Conservation (phyloP, 1,284 basidiomycete genomes). For the Moesziomyces aphidis region DNA sequence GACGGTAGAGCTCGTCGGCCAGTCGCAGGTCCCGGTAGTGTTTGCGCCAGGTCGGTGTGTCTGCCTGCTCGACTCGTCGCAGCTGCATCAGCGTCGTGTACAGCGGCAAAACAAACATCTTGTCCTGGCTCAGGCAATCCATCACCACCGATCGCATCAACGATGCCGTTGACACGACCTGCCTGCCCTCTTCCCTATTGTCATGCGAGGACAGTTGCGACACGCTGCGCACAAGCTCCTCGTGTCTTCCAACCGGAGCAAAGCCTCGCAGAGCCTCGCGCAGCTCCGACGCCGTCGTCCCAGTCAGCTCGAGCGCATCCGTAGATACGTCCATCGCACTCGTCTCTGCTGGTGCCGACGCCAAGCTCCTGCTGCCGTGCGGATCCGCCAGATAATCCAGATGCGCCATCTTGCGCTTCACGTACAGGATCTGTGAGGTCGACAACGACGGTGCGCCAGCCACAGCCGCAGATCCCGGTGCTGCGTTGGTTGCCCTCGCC, state of each 20-base stretch:
- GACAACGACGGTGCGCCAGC: constrained; percentile 1
- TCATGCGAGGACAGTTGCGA: constrained; percentile 12
- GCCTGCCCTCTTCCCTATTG: background rate
- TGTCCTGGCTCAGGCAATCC: constrained; percentile 89
- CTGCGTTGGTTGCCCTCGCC: background rate
- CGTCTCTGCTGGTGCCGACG: constrained; percentile 27
- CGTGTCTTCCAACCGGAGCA: constrained; percentile 75
- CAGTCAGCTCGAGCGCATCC: constrained; percentile 11
- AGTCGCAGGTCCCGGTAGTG: constrained; percentile 26
- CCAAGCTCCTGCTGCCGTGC: constrained; percentile 85
- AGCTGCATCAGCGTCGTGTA: constrained; percentile 22
- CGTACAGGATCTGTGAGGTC: constrained; percentile 68
- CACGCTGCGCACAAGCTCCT: constrained; percentile 51
- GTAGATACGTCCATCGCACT: constrained; percentile 18
- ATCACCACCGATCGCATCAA: constrained; percentile 81
- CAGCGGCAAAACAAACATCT: constrained; percentile 67
- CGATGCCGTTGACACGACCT: constrained; percentile 70
- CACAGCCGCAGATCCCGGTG: constrained; percentile 1
- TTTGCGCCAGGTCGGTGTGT: constrained; percentile 3
- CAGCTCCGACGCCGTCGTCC: constrained; percentile 72
- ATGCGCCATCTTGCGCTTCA: constrained; percentile 91
- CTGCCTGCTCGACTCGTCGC: background rate
- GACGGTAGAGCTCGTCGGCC: constrained; percentile 30
- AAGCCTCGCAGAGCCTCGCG: constrained; percentile 86
- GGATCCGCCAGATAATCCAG: constrained; percentile 93